A percentile compares a stretch with the other conserved stretches of the same genome.
Evolutionary conservation across 495 filamentous ascomycete species (phyloP).

Genomic region (Podospora appendiculata): DNA sequence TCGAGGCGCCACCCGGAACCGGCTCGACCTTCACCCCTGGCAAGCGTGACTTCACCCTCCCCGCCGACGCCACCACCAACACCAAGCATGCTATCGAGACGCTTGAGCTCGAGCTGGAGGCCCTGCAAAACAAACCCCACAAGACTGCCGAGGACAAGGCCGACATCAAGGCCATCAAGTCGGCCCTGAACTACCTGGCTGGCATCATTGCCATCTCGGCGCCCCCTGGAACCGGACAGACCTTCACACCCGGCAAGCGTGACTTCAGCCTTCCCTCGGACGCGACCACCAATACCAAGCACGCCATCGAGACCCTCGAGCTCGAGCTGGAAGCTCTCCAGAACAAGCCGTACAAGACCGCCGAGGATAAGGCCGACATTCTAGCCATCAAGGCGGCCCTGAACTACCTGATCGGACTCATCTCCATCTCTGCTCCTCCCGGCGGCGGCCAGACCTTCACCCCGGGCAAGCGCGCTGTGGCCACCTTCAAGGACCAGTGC

Average conservation of each 20-base stretch:
- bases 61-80: slow-evolving; percentile 13
- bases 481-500: slow-evolving; percentile 9
- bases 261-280: slow-evolving; percentile 15
- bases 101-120: slow-evolving; percentile 16
- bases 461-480: slow-evolving; percentile 18
- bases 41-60: slow-evolving; percentile 6
- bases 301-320: slow-evolving; percentile 19
- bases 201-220: slow-evolving; percentile 17
- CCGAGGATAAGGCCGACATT: slow-evolving; percentile 15
- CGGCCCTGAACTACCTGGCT: slow-evolving; percentile 16
- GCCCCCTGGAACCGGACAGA: slow-evolving; percentile 15
- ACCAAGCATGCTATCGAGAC: slow-evolving; percentile 17
- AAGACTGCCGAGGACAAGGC: slow-evolving; percentile 16
- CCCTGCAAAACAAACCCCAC: slow-evolving; percentile 22
- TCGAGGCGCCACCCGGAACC: slow-evolving; percentile 2
- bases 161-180: slow-evolving; percentile 18
- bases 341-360: slow-evolving; percentile 22
- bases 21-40: slow-evolving; percentile 1
- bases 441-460: slow-evolving; percentile 16
- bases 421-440: slow-evolving; percentile 17
- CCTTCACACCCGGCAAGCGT: slow-evolving; percentile 21
- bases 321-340: slow-evolving; percentile 14
- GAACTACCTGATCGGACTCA: slow-evolving; percentile 15
- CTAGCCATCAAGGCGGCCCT: slow-evolving; percentile 16
- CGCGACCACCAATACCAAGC: slow-evolving; percentile 13